Evolutionary conservation across 495 filamentous ascomycete genomes (phyloP).

Genomic region (Aspergillus haitiensis): DNA sequence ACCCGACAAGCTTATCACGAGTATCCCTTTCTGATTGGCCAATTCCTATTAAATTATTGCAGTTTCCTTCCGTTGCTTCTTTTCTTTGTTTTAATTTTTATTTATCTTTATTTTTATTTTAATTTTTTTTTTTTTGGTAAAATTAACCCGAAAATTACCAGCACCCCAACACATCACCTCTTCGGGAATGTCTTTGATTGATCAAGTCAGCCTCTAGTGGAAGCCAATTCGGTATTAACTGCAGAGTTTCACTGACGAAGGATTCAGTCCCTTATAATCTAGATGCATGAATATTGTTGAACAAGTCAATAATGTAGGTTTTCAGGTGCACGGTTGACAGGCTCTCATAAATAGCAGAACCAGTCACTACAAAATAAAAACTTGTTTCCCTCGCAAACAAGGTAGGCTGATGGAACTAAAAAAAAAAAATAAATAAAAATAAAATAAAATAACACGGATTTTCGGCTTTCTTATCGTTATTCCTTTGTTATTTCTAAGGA

Average conservation of each 20-base stretch:
- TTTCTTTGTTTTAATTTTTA: not conserved
- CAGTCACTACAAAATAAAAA: no score
- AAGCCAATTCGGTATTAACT: not conserved
- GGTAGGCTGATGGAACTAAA: no score
- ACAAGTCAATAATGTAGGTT: not conserved
- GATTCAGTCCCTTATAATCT: not conserved
- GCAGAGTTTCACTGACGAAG: not conserved
- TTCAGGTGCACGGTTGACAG: not conserved
- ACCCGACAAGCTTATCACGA: conserved; percentile 19
- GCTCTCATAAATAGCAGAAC: no score
- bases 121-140: not conserved
- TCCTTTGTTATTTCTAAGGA: not conserved
- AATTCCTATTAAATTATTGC: not conserved
- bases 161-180: not conserved
- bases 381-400: no score
- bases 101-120: conserved; percentile 8
- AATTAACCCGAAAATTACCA: not conserved
- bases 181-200: not conserved
- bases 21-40: conserved; percentile 8
- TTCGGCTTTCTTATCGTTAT: not conserved
- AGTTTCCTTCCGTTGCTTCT: not conserved
- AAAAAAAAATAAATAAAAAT: no score
- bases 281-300: not conserved
- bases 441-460: no score
- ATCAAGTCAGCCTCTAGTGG: not conserved